Percentiles rank a stretch among this genome's conserved stretches.
These are phyloP conservation scores for Syncephalastrum contaminatum DNA, from an alignment of 371 early-diverging fungal species.

Conservation along the genomic window DNA sequence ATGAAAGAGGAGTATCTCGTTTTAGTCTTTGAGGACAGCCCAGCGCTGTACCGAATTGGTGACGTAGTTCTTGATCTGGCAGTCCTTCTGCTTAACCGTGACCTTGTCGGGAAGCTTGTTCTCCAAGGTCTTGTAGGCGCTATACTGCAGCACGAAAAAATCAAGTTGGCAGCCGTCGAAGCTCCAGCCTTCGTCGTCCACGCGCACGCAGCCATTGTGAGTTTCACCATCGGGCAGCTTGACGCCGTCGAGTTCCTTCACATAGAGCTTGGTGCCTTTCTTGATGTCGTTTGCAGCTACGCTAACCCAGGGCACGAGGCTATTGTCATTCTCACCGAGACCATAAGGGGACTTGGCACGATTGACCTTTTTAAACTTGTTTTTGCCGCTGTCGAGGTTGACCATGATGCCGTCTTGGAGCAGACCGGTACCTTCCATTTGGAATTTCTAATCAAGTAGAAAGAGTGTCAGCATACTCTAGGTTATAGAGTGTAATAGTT, in stretches of 20 bases:
- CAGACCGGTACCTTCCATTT: constrained; percentile 37
- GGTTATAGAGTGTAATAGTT: neutral
- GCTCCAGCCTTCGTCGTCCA: constrained; percentile 41
- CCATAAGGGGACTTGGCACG: constrained; percentile 24
- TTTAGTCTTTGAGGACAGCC: constrained; percentile 11
- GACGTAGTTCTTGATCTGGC: constrained; percentile 24
- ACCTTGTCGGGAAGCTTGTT: constrained; percentile 18
- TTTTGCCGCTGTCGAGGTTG: constrained; percentile 22
- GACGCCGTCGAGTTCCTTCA: constrained; percentile 31
- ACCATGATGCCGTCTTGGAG: constrained; percentile 25
- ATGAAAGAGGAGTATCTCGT: too few relatives aligned
- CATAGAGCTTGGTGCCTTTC: constrained; percentile 25
- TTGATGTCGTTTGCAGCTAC: constrained; percentile 33
- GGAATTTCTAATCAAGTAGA: constrained; percentile 17
- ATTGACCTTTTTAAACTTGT: constrained; percentile 18
- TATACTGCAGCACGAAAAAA: constrained; percentile 28
- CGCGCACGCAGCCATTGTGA: constrained; percentile 45
- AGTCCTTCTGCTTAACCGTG: constrained; percentile 12
- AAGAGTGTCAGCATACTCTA: neutral
- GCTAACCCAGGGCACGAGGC: constrained; percentile 29
- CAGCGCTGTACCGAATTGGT: constrained; percentile 17
- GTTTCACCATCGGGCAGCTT: constrained; percentile 31
- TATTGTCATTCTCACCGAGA: constrained; percentile 15
- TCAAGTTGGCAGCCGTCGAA: constrained; percentile 31
- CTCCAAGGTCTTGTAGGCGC: constrained; percentile 15